phyloP scores from a whole-genome alignment of 2,329 filamentous ascomycete species.

The Xylariaceae sp. region DNA sequence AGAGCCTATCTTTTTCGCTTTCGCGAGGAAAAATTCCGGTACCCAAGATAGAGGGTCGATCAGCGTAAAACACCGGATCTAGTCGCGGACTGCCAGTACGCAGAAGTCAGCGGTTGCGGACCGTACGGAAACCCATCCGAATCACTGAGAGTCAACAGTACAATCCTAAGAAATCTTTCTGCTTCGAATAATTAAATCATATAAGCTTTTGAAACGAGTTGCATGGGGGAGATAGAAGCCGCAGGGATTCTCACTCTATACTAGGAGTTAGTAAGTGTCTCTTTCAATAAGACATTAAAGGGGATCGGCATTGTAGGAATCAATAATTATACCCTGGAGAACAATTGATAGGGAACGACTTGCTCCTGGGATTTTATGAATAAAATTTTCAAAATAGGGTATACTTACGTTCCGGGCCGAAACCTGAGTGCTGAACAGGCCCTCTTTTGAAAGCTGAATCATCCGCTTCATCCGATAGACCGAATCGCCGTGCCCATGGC shows the following conservation, averaged over 20 bases:
- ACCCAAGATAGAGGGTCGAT: neutral
- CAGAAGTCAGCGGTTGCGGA: neutral
- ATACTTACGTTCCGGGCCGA: conserved; percentile 8
- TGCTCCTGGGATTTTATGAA: too few relatives aligned
- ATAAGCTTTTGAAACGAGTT: neutral
- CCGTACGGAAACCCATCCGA: neutral
- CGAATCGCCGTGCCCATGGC: conserved; percentile 4
- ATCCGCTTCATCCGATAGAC: neutral
- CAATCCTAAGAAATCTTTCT: too few relatives aligned
- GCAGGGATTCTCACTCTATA: conserved; percentile 5
- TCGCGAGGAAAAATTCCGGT: neutral
- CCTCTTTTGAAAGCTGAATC: conserved; percentile 1
- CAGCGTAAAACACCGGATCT: conserved; percentile 2
- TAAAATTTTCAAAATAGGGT: neutral
- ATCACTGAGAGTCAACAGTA: too few relatives aligned
- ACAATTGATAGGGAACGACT: too few relatives aligned
- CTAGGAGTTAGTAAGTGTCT: neutral
- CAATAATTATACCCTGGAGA: too few relatives aligned
- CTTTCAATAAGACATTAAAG: neutral
- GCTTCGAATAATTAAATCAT: too few relatives aligned
- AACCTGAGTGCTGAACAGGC: neutral
- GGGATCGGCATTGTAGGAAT: neutral
- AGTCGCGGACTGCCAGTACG: conserved; percentile 3
- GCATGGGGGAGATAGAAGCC: neutral
- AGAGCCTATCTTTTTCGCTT: neutral